phyloP scores from a whole-genome alignment of 2,329 filamentous ascomycete genomes.

The Dactylellina sp. region DNA sequence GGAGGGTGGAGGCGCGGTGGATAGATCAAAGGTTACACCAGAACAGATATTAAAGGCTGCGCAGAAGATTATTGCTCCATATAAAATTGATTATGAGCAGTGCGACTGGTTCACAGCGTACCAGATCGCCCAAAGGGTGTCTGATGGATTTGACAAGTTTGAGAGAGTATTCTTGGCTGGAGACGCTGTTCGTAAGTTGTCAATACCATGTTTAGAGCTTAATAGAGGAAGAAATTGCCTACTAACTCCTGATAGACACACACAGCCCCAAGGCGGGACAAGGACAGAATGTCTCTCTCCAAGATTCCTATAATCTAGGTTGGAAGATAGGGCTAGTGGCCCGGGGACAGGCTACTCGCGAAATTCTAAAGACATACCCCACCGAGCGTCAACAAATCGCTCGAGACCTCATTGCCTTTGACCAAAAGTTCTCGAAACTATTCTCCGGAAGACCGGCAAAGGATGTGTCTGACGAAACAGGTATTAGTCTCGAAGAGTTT shows the following conservation, averaged over 20 bases:
- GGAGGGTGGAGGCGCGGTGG: slow-evolving; percentile 67
- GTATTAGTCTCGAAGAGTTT: slow-evolving; percentile 74
- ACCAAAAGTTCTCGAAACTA: slow-evolving; percentile 70
- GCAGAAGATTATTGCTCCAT: slow-evolving; percentile 74
- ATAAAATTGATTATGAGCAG: slow-evolving; percentile 73
- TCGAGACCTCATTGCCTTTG: slow-evolving; percentile 74
- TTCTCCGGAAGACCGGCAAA: slow-evolving; percentile 72
- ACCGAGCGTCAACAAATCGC: slow-evolving; percentile 72
- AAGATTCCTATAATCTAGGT: slow-evolving; percentile 86
- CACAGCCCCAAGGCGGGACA: slow-evolving; percentile 74
- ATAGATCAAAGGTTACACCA: slow-evolving; percentile 73
- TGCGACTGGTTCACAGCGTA: slow-evolving; percentile 77
- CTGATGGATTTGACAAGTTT: slow-evolving; percentile 69
- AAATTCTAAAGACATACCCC: slow-evolving; percentile 85
- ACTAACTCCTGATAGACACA: slow-evolving; percentile 62
- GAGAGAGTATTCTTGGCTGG: slow-evolving; percentile 76
- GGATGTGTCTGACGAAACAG: slow-evolving; percentile 71
- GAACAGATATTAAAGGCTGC: slow-evolving; percentile 74
- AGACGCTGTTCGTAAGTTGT: slow-evolving; percentile 70
- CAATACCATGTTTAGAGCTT: not conserved
- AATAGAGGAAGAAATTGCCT: not conserved
- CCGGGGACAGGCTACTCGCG: slow-evolving; percentile 79
- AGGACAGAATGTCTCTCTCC: slow-evolving; percentile 79
- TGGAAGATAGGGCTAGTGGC: slow-evolving; percentile 98
- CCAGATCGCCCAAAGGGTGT: slow-evolving; percentile 75